A percentile compares a stretch with the other conserved stretches of the same genome.
Conservation (phyloP, 1,284 basidiomycete species). For the Ustilago sp. region DNA sequence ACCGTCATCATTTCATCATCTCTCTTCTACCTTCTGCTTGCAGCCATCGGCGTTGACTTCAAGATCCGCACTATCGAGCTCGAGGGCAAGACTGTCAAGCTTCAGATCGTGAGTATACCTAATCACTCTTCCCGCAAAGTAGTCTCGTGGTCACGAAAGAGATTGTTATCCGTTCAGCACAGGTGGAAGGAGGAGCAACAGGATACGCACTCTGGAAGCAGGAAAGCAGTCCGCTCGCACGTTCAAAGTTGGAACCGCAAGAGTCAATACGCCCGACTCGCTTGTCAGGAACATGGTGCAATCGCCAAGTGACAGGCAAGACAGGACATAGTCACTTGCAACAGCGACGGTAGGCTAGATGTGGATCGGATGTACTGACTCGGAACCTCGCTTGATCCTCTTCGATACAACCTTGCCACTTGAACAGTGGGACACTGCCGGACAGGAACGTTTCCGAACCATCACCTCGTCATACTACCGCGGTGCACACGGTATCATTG, state of each 20-base stretch:
- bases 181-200: background rate
- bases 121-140: background rate
- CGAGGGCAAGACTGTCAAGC: constrained; percentile 98
- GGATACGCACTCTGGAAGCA: background rate
- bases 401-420: background rate
- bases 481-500: constrained; percentile 92
- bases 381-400: background rate
- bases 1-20: background rate
- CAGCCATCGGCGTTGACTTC: constrained; percentile 80
- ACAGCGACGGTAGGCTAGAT: background rate
- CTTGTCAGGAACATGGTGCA: no score
- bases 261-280: no score
- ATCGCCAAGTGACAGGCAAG: no score
- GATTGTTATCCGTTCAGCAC: background rate
- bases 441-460: constrained; percentile 75
- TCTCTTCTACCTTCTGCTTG: background rate
- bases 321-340: no score
- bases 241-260: no score
- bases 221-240: background rate
- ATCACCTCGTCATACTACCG: constrained; percentile 93
- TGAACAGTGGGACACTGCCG: constrained; percentile 71
- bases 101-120: constrained; percentile 89
- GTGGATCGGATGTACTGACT: constrained; percentile 9
- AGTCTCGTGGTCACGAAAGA: background rate
- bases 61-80: constrained; percentile 99